These are phyloP conservation scores for Phoma sp. DNA, from an alignment of 2,329 filamentous ascomycete species.

Conservation along the genomic window DNA sequence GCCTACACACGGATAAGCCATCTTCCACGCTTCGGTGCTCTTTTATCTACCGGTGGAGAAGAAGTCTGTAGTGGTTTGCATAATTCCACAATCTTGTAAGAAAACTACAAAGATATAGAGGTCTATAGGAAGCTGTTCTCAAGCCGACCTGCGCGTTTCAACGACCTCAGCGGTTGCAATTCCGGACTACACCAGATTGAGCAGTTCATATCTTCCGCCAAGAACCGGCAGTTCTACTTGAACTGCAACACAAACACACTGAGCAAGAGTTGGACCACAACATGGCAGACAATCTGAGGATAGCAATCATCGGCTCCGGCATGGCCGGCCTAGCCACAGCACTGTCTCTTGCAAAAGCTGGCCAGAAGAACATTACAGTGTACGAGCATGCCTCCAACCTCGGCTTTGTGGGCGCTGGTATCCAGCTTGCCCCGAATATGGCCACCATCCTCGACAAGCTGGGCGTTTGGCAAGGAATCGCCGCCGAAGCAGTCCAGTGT, in stretches of 20 bases:
- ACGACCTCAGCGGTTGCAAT: background rate
- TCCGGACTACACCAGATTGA: no score
- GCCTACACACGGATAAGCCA: constrained; percentile 15
- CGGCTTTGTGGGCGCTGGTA: constrained; percentile 83
- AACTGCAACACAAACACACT: background rate
- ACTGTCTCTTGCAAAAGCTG: constrained; percentile 75
- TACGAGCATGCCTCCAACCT: constrained; percentile 76
- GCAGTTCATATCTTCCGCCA: background rate
- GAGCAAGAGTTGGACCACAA: background rate
- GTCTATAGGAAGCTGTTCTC: background rate
- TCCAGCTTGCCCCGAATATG: constrained; percentile 85
- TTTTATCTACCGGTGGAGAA: constrained; percentile 12
- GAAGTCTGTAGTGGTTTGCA: constrained; percentile 2
- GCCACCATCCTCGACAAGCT: constrained; percentile 74
- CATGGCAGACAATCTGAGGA: constrained; percentile 40
- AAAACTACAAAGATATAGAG: background rate
- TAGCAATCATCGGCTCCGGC: constrained; percentile 57
- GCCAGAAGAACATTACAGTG: constrained; percentile 74
- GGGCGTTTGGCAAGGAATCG: constrained; percentile 75
- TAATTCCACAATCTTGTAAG: background rate
- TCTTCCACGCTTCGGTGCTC: constrained; percentile 18
- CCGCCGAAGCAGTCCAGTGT: constrained; percentile 72
- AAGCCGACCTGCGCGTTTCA: background rate
- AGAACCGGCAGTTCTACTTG: background rate
- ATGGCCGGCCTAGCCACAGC: constrained; percentile 80